Base-by-base conservation (phyloP, 331 rosid genomes). In the Arachis monticola region DNA sequence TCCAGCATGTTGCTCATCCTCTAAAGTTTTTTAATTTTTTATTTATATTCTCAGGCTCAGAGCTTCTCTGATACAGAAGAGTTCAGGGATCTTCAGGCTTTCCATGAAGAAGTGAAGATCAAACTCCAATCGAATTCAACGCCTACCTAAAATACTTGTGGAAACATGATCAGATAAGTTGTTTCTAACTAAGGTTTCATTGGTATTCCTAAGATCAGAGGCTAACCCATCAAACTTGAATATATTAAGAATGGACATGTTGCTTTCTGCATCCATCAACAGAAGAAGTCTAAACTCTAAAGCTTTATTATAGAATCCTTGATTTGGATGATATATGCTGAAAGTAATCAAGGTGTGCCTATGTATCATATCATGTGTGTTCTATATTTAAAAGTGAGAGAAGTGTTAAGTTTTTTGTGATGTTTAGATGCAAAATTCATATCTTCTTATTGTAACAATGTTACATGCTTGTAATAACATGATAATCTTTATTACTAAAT, bases 31-130 rank as follows among this genome's bases (percentile, higher is more conserved):
- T 9, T 74, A 48, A 60, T 73, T 56, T 57, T 35, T 32, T 70
- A 64, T 67, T 75, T 30, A 59, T 30, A 74, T 80, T 81, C 45
- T 46, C 89, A 92, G 99, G 99, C 85, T 0, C 80, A 30, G 30
- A 69, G 76, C 84, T 94, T 94, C 84, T 79, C 82, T 5, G 92
- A 87, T 81, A 82, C 88, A 59, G 81, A 88, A 86, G 97, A 94
- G 81, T 78, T 80, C 75, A 81, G 64, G 57, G 77, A 88, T 82
- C 89, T 94, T 79, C 85, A 92, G 80, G 87, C 85, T 78, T 92
- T 93, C 81, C 78, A 82, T 9, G 91, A 82, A 44, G 88, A 85
- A 81, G 93, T 90, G 74, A 87, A 85, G 79, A 51, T 72, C 76
- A 90, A 85, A 84, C 89, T 90, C 73, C 84, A 86, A 81, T 80